Conservation (phyloP, 2,329 filamentous ascomycete species). For the Xylaria hypoxylon region DNA sequence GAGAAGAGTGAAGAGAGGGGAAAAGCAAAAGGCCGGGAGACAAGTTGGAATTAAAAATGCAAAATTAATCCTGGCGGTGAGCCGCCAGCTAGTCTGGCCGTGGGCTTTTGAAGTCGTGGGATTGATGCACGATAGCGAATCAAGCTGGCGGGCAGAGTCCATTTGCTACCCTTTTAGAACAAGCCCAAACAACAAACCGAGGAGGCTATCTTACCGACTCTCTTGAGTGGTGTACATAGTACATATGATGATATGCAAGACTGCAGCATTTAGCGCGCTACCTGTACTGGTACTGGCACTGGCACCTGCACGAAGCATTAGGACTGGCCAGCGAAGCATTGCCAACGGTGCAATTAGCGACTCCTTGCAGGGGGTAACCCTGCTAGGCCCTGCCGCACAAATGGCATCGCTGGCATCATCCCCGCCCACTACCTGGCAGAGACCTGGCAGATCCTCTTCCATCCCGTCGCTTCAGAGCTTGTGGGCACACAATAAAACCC, state of each 20-base stretch:
- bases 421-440: slow-evolving; percentile 32
- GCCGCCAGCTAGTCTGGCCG: slow-evolving; percentile 17
- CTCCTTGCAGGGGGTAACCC: slow-evolving; percentile 21
- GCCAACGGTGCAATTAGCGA: slow-evolving; percentile 38
- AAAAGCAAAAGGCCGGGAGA: neutral
- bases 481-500: slow-evolving; percentile 61
- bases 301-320: slow-evolving; percentile 20
- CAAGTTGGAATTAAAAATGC: neutral
- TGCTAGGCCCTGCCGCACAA: slow-evolving; percentile 41
- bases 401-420: slow-evolving; percentile 48
- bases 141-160: slow-evolving; percentile 17
- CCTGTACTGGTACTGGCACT: too few relatives aligned
- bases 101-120: slow-evolving; percentile 8
- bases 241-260: too few relatives aligned
- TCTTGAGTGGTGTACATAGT: too few relatives aligned
- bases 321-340: slow-evolving; percentile 42
- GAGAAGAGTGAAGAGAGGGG: slow-evolving; percentile 31
- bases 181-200: too few relatives aligned
- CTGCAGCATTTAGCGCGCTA: neutral
- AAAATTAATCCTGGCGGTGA: slow-evolving; percentile 34
- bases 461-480: slow-evolving; percentile 38
- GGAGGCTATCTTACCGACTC: too few relatives aligned
- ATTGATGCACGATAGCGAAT: slow-evolving; percentile 33
- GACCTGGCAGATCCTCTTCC: slow-evolving; percentile 5
- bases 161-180: slow-evolving; percentile 25